A percentile compares a stretch with the other conserved stretches of the same genome.
phyloP scores from a whole-genome alignment of 768 basidiomycete species.

The Chalciporus sphaerocephalus region DNA sequence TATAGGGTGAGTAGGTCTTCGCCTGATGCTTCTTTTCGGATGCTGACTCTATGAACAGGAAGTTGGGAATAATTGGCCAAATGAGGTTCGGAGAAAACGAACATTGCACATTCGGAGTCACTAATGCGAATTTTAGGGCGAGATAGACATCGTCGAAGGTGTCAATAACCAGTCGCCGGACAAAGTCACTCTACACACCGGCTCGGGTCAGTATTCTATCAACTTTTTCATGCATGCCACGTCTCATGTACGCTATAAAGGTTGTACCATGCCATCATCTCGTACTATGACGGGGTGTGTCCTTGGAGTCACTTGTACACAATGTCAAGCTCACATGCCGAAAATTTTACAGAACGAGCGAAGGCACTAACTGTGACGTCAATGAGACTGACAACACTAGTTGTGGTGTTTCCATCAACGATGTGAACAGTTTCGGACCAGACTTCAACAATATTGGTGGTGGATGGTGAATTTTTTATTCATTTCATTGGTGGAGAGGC shows the following conservation, averaged over 20 bases:
- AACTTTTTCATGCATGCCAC: neutral
- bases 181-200: constrained; percentile 54
- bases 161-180: constrained; percentile 54
- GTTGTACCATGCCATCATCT: constrained; percentile 27
- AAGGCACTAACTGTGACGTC: constrained; percentile 23
- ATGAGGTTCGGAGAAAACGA: constrained; percentile 12
- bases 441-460: constrained; percentile 35
- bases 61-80: constrained; percentile 25
- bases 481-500: neutral
- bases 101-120: neutral
- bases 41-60: constrained; percentile 17
- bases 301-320: no score
- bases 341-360: constrained; percentile 17
- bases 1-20: constrained; percentile 21
- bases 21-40: neutral
- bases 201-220: constrained; percentile 33
- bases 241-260: constrained; percentile 7
- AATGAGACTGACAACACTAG: constrained; percentile 32
- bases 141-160: constrained; percentile 32
- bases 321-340: no score
- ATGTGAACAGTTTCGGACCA: constrained; percentile 24
- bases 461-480: constrained; percentile 33
- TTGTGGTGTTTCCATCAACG: constrained; percentile 33
- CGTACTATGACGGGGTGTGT: no score
- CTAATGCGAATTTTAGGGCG: constrained; percentile 21